These are phyloP conservation scores for Toxicodendron radicans DNA, from an alignment of 345 rosid genomes.

Conservation along the genomic window DNA sequence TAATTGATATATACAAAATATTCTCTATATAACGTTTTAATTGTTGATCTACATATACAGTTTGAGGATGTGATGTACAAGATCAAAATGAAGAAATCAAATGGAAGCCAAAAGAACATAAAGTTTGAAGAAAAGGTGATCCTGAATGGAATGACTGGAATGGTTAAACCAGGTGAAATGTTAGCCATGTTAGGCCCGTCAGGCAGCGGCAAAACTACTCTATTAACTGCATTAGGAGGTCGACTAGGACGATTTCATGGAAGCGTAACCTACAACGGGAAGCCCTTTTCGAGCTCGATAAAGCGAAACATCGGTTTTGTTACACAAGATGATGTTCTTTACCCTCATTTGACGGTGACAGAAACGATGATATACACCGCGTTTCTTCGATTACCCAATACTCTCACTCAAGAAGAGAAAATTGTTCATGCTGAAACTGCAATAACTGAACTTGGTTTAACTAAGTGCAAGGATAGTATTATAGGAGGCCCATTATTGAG, in stretches of 20 bases:
- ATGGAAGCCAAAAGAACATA: constrained; percentile 13
- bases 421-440: constrained; percentile 46
- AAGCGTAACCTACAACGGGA: constrained; percentile 44
- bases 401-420: constrained; percentile 34
- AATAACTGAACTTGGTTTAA: constrained; percentile 39
- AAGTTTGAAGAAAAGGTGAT: constrained; percentile 39
- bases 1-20: constrained; percentile 39
- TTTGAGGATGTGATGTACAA: constrained; percentile 56
- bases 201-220: constrained; percentile 61
- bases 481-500: constrained; percentile 41
- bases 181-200: constrained; percentile 64
- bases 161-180: constrained; percentile 54
- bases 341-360: constrained; percentile 49
- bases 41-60: constrained; percentile 32
- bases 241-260: constrained; percentile 42
- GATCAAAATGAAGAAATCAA: constrained; percentile 29
- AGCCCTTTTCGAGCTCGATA: constrained; percentile 40
- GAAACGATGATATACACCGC: constrained; percentile 41
- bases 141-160: constrained; percentile 51
- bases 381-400: constrained; percentile 32
- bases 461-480: constrained; percentile 42
- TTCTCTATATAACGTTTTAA: constrained; percentile 55
- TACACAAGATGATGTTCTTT: constrained; percentile 61
- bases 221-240: constrained; percentile 55
- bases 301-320: constrained; percentile 56